Conservation (phyloP, 371 early-diverging fungal genomes). For the Mucor velutinosus region DNA sequence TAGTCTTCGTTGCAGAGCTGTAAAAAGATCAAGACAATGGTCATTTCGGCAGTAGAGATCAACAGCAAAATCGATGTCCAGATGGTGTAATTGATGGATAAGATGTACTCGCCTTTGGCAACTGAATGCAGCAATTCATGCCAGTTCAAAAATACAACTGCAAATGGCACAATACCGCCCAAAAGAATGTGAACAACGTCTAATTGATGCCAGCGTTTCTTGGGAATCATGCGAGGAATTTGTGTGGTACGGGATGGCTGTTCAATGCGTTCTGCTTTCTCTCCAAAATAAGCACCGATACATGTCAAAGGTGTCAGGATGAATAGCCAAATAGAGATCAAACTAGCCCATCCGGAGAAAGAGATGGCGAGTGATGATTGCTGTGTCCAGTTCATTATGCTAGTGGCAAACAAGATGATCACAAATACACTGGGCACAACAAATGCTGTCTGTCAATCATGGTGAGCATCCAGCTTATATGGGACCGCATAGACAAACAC, state of each 20-base stretch:
- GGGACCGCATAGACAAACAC: background rate
- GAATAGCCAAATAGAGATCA: slow-evolving; percentile 33
- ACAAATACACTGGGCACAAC: slow-evolving; percentile 34
- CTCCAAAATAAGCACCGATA: slow-evolving; percentile 43
- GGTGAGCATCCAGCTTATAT: background rate
- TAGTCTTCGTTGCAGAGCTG: slow-evolving; percentile 52
- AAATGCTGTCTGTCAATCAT: slow-evolving; percentile 28
- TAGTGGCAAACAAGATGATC: slow-evolving; percentile 21
- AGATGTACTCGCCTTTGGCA: slow-evolving; percentile 31
- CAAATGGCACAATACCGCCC: slow-evolving; percentile 47
- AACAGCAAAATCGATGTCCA: slow-evolving; percentile 18
- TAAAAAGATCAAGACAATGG: slow-evolving; percentile 41
- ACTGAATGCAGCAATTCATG: slow-evolving; percentile 39
- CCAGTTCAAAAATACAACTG: slow-evolving; percentile 43
- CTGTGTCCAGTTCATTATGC: slow-evolving; percentile 37
- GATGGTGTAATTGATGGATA: slow-evolving; percentile 22
- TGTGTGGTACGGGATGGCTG: slow-evolving; percentile 46
- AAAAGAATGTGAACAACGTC: slow-evolving; percentile 27
- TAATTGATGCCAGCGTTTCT: slow-evolving; percentile 44
- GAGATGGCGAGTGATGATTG: slow-evolving; percentile 48
- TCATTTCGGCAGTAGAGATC: slow-evolving; percentile 28
- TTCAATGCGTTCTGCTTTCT: slow-evolving; percentile 38
- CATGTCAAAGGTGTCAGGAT: slow-evolving; percentile 34
- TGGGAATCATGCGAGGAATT: slow-evolving; percentile 47
- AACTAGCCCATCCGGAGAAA: slow-evolving; percentile 35